phyloP scores from a whole-genome alignment of 140 eudicot genomes.

The Stevia rebaudiana region DNA sequence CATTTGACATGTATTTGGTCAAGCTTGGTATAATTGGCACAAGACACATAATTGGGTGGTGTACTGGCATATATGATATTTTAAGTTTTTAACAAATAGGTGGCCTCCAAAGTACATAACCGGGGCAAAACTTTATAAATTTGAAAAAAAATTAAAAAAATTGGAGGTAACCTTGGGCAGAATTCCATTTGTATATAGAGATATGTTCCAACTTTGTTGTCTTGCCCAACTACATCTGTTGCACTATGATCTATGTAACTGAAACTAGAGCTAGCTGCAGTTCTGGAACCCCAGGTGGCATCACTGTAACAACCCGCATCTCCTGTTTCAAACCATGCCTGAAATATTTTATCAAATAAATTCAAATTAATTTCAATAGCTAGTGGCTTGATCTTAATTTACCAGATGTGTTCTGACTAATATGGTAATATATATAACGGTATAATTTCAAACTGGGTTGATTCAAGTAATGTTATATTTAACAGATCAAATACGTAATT shows the following conservation, averaged over 20 bases:
- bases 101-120: neutral
- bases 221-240: conserved; percentile 47
- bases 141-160: neutral
- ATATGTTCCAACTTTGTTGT: conserved; percentile 59
- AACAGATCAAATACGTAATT: neutral
- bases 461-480: neutral
- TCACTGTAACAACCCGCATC: conserved; percentile 41
- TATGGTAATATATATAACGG: conserved; percentile 3
- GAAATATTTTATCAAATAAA: conserved; percentile 25
- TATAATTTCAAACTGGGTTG: neutral
- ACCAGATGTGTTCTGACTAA: neutral
- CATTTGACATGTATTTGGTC: neutral
- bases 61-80: no score
- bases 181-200: conserved; percentile 98
- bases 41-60: neutral
- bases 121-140: neutral
- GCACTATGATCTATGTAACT: conserved; percentile 46
- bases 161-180: conserved; percentile 73
- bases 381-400: neutral
- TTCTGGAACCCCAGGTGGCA: conserved; percentile 52
- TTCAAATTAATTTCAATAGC: conserved; percentile 16
- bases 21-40: neutral
- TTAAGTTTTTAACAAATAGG: neutral
- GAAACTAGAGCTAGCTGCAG: conserved; percentile 61
- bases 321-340: conserved; percentile 99